phyloP scores from a whole-genome alignment of 1,139 yeast species.

The Sugiyamaella sp. region DNA sequence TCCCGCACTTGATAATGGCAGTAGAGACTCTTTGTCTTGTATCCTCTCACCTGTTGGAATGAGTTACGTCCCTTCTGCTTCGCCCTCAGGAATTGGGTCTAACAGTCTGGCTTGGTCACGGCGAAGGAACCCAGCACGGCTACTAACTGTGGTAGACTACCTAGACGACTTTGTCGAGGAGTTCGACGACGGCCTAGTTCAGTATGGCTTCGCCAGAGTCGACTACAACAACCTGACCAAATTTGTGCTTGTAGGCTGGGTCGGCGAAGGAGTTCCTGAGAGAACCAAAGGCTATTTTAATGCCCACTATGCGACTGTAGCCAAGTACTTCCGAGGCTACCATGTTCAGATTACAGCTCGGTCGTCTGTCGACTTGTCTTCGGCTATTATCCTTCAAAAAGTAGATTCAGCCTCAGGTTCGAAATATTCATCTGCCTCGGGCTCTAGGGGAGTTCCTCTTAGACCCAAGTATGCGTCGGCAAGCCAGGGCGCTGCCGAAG shows the following conservation, averaged over 20 bases:
- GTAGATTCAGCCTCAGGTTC: conserved; percentile 96
- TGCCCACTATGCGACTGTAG: conserved; percentile 47
- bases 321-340: conserved; percentile 60
- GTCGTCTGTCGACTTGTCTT: conserved; percentile 85
- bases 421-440: conserved; percentile 57
- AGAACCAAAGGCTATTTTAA: conserved; percentile 49
- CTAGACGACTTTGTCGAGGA: conserved; percentile 78
- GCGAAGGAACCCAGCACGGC: background rate
- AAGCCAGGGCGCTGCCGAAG: conserved; percentile 45
- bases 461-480: conserved; percentile 42
- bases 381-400: conserved; percentile 70
- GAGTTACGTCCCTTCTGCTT: too few relatives aligned
- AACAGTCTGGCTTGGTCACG: background rate
- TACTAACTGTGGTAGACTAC: conserved; percentile 38
- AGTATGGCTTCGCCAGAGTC: conserved; percentile 87
- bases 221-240: conserved; percentile 88
- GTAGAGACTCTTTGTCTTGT: too few relatives aligned
- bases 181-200: conserved; percentile 86
- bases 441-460: conserved; percentile 39
- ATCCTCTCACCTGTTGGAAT: too few relatives aligned
- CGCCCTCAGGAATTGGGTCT: background rate
- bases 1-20: too few relatives aligned
- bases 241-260: conserved; percentile 86
- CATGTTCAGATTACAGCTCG: conserved; percentile 98
- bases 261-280: conserved; percentile 52